Evolutionary conservation across 805 yeast genomes (phyloP), one percentile per base, ranked within the genome.

Genomic region (Ogataea angusta): DNA sequence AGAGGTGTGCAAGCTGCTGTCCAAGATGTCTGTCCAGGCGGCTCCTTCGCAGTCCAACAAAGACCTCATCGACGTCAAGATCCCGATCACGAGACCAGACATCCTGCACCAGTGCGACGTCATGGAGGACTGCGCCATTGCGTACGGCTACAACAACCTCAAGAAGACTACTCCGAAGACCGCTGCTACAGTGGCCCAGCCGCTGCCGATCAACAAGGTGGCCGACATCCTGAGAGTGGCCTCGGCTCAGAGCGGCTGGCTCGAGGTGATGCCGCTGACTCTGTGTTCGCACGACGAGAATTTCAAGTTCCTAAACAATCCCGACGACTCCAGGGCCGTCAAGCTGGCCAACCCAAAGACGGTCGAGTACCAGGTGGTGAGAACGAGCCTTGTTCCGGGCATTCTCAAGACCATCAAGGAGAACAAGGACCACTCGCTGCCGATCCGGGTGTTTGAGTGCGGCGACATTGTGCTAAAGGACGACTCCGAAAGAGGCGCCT

Each of bases 51-150:
- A 64, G 3, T 53, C 60, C 1, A 72, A 76, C 49, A 54, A 66
- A 6, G 71, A 79, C 48, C 59, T 76, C 28, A 59, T 86, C 36
- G 78, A 79, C 38, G 90, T 89, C 42, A 61, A 67, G 27, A 78
- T 93, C 45, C 99, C 99, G 48, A 82, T 87, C 57, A 93, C 99
- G 27, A 85, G 99, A 72, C 82, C 98, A 9, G 99, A 93, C 66
- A 77, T 93, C 47, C 73, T 93, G 57, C 99, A 93, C 66, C 95
- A 88, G 63, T 91, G 98, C 74, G 99, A 93, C 67, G 82, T 93
- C 52, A 86, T 93, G 95, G 99, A 93, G 67, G 99, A 93, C 65
- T 96, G 91, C 35, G 99, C 96, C 34, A 84, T 93, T 59, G 95
- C 88, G 22, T 93, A 88, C 61, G 99, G 99, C 43, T 93, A 84